Percentiles rank a stretch among this genome's conserved stretches.
phyloP scores from a whole-genome alignment of 176 grass and related monocot genomes.

The Miscanthus lutarioriparius region DNA sequence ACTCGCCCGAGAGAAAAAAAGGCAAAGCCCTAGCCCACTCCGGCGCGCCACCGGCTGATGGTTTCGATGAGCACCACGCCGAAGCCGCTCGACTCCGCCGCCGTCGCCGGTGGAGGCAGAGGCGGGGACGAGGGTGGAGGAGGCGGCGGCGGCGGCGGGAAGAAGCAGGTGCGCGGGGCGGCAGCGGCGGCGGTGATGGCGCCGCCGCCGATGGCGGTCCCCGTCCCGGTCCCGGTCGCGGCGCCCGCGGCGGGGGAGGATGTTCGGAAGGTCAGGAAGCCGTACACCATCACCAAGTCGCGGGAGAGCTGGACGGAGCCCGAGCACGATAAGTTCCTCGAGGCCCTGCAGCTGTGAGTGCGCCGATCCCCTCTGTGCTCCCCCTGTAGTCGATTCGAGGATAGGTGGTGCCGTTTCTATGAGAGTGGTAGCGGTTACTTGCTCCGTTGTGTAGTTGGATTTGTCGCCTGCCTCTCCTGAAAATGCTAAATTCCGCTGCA shows the following conservation, averaged over 20 bases:
- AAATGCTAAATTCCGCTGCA: neutral
- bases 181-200: constrained; percentile 4
- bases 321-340: constrained; percentile 86
- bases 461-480: neutral
- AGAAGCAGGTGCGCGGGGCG: neutral
- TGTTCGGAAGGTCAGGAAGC: constrained; percentile 63
- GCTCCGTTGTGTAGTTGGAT: constrained; percentile 8
- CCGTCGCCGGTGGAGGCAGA: neutral
- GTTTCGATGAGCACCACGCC: constrained; percentile 55
- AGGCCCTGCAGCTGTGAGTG: constrained; percentile 75
- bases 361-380: neutral
- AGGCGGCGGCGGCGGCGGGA: neutral
- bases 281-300: constrained; percentile 80
- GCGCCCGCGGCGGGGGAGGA: constrained; percentile 10
- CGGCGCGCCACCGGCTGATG: constrained; percentile 34
- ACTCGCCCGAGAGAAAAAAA: neutral
- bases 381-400: neutral
- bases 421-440: neutral
- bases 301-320: constrained; percentile 79
- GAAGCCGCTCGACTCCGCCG: constrained; percentile 28
- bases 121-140: neutral
- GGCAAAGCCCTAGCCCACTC: constrained; percentile 40
- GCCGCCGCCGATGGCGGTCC: constrained; percentile 53
- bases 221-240: neutral
- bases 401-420: too few species aligned